Base-by-base conservation (phyloP, 805 yeast genomes). In the Starmerella vitae region DNA sequence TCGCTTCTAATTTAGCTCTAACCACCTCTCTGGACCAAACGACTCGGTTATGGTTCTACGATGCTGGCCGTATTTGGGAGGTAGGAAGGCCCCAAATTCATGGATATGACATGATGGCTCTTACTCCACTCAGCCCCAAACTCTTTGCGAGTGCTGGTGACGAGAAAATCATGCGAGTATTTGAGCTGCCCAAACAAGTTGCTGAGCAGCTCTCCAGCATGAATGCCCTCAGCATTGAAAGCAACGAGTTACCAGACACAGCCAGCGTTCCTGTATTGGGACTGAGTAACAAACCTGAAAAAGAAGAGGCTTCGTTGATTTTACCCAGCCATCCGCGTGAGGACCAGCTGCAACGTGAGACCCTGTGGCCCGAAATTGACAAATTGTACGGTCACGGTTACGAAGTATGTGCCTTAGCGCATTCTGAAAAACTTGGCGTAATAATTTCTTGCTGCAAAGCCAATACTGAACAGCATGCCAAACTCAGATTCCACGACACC, bases 381-480 rank as follows among this genome's bases (percentile, higher is more conserved):
- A 91, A 91, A 57, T 60, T 91, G 32, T 91, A 91, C 54, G 99
- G 99, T 0, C 99, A 91, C 58, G 99, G 99, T 7, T 93, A 84
- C 59, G 99, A 93, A 57, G 74, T 86, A 28, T 74, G 84, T 0
- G 70, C 88, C 33, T 68, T 85, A 29, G 93, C 81, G 38, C 70
- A 76, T 1, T 72, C 84, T 7, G 74, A 77, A 4, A 75, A 71
- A 50, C 70, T 73, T 12, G 56, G 61, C 27, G 56, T 78, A 20
- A 67, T 91, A 32, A 95, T 95, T 2, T 75, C 93, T 7, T 81
- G 96, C n/a, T 88, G 96, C 64, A 71, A 78, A 44, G 85, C 97
- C 3, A 88, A 88, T 57, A 72, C 75, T 6, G 71, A 72, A 14
- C 74, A 74, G 44, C 96, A 91, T 60, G 94, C 96, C 0, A 91